Conservation (phyloP, 2,329 filamentous ascomycete species). For the Aspergillus bombycis region DNA sequence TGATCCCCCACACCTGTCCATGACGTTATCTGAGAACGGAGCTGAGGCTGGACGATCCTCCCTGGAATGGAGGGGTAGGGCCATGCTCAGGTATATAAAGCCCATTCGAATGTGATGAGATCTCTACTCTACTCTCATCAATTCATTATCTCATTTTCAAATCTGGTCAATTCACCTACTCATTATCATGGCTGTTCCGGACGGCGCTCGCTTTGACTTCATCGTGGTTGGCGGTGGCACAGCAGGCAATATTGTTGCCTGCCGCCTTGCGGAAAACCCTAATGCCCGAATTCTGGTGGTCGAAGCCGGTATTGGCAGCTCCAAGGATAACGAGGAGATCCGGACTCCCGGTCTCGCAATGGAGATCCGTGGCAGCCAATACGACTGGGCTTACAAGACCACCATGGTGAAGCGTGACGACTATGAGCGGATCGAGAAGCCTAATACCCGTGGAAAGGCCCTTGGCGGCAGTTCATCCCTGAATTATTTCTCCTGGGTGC, state of each 20-base stretch:
- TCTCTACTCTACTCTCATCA: too few relatives aligned
- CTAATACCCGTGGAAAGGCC: slow-evolving; percentile 63
- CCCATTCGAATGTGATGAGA: too few relatives aligned
- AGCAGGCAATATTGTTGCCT: slow-evolving; percentile 48
- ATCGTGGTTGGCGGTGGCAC: slow-evolving; percentile 43
- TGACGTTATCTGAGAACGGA: too few relatives aligned
- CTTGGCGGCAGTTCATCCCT: slow-evolving; percentile 62
- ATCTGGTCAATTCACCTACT: too few relatives aligned
- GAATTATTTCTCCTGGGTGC: slow-evolving; percentile 69
- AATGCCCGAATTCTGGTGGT: slow-evolving; percentile 45
- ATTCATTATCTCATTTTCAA: too few relatives aligned
- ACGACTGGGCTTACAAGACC: slow-evolving; percentile 66
- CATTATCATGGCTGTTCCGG: too few relatives aligned
- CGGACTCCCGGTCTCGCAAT: slow-evolving; percentile 61
- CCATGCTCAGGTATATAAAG: too few relatives aligned
- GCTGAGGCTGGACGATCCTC: too few relatives aligned
- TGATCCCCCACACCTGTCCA: too few relatives aligned
- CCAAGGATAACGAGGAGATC: slow-evolving; percentile 56
- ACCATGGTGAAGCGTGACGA: slow-evolving; percentile 59
- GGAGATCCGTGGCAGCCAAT: slow-evolving; percentile 57
- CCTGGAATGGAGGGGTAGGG: too few relatives aligned
- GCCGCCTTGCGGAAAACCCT: slow-evolving; percentile 55
- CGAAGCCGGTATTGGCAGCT: slow-evolving; percentile 47
- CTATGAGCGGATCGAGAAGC: slow-evolving; percentile 65
- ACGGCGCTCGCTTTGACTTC: slow-evolving; percentile 23